phyloP scores from a whole-genome alignment of 2,329 filamentous ascomycete genomes.

The Camillea tinctor region DNA sequence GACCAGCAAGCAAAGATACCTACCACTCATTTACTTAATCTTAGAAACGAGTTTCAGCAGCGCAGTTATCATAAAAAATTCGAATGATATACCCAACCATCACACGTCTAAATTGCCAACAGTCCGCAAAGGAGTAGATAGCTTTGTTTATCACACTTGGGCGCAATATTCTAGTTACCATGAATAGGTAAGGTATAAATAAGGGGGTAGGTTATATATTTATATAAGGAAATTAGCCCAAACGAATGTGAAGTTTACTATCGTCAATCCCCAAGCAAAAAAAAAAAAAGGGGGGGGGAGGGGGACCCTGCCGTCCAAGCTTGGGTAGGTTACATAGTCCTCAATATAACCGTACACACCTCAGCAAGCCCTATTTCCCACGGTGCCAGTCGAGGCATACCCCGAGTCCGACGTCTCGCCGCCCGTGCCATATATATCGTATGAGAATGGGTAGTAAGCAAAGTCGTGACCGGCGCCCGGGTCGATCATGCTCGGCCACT shows the following conservation, averaged over 20 bases:
- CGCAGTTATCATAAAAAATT: no score
- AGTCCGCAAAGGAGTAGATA: no score
- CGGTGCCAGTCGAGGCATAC: conserved; percentile 26
- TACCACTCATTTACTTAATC: no score
- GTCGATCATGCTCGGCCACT: conserved; percentile 11
- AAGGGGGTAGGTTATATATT: no score
- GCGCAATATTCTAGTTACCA: no score
- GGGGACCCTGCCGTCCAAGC: not conserved
- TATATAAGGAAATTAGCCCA: not conserved
- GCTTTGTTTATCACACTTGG: not conserved
- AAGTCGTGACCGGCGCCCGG: conserved; percentile 8
- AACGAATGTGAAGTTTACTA: not conserved
- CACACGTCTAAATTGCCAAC: no score
- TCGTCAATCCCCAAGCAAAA: not conserved
- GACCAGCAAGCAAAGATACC: no score
- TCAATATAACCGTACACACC: not conserved
- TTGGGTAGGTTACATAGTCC: not conserved
- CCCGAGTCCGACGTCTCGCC: conserved; percentile 31
- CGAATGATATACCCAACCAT: no score
- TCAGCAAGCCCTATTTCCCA: conserved; percentile 6
- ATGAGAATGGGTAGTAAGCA: conserved; percentile 6
- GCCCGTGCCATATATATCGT: conserved; percentile 16
- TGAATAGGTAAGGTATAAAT: no score
- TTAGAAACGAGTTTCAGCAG: no score
- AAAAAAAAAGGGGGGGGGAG: no score